A percentile compares a stretch with the other conserved stretches of the same genome.
Evolutionary conservation across 345 rosid species (phyloP).

Genomic region (Linum tenue): DNA sequence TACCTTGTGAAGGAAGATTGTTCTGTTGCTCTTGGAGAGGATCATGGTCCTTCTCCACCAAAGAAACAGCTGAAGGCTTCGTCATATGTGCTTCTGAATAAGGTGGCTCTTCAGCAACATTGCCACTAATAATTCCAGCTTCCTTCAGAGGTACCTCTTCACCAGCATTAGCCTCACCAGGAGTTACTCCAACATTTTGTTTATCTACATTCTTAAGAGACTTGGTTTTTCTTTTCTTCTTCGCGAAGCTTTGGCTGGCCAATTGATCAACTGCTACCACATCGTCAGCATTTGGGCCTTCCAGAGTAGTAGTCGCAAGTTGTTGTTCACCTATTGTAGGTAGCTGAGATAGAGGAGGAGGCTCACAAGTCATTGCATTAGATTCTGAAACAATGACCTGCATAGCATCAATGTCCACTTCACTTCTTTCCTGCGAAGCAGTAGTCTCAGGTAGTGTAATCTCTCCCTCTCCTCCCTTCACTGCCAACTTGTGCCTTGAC

Average conservation of each 20-base stretch:
- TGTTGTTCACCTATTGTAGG: slow-evolving; percentile 12
- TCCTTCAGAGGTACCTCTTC: slow-evolving; percentile 10
- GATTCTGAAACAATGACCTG: background rate
- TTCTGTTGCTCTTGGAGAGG: slow-evolving; percentile 14
- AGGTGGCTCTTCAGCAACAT: slow-evolving; percentile 19
- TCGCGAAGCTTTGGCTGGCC: slow-evolving; percentile 11
- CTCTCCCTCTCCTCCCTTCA: slow-evolving; percentile 7
- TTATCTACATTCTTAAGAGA: slow-evolving; percentile 14
- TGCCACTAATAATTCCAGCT: slow-evolving; percentile 6
- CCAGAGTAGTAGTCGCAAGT: slow-evolving; percentile 10
- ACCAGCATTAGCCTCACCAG: slow-evolving; percentile 11
- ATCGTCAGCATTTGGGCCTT: slow-evolving; percentile 12
- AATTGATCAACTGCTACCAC: slow-evolving; percentile 9
- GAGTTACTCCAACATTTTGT: slow-evolving; percentile 15
- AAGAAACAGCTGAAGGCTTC: slow-evolving; percentile 18
- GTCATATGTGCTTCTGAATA: slow-evolving; percentile 11
- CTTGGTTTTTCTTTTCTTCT: slow-evolving; percentile 27
- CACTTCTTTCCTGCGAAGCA: background rate
- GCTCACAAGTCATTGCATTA: slow-evolving; percentile 8
- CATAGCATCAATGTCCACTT: background rate
- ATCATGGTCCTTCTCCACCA: slow-evolving; percentile 20
- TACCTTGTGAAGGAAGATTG: slow-evolving; percentile 19
- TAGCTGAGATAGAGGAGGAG: slow-evolving; percentile 12
- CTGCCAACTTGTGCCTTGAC: slow-evolving; percentile 4
- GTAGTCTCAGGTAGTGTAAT: background rate